These are phyloP conservation scores for Smallanthus sonchifolius DNA, from an alignment of 129 eudicot species.

Conservation along the genomic window DNA sequence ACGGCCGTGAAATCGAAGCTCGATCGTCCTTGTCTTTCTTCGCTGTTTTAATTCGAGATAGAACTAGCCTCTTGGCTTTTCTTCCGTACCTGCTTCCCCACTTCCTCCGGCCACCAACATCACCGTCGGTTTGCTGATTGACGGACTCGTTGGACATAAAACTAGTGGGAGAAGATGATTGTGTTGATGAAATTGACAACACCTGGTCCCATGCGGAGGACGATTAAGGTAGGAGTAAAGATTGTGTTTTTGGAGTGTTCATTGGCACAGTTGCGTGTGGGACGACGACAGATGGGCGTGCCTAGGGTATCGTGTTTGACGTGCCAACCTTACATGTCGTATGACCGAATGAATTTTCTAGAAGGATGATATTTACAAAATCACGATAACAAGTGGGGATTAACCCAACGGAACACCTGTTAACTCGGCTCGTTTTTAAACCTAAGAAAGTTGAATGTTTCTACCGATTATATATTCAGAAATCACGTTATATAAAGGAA, in stretches of 20 bases:
- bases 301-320: conserved; percentile 14
- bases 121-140: conserved; percentile 9
- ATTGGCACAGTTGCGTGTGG: conserved; percentile 1
- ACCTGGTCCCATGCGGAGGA: neutral
- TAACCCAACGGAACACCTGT: no score
- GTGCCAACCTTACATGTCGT: neutral
- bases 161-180: neutral
- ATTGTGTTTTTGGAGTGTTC: conserved; percentile 2
- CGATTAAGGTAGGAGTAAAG: neutral
- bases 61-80: conserved; percentile 34
- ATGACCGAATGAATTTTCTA: neutral
- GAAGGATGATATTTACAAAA: no score
- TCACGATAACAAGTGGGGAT: no score
- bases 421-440: no score
- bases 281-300: conserved; percentile 10
- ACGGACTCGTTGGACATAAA: conserved; percentile 16
- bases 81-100: conserved; percentile 10
- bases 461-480: no score
- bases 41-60: conserved; percentile 33
- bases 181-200: neutral
- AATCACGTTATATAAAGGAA: no score
- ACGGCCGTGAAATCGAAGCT: neutral
- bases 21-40: conserved; percentile 20
- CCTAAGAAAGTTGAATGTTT: no score
- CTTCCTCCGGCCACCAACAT: conserved; percentile 9